These are phyloP conservation scores for Hypomyces rosellus DNA, from an alignment of 2,329 filamentous ascomycete genomes.

Conservation along the genomic window DNA sequence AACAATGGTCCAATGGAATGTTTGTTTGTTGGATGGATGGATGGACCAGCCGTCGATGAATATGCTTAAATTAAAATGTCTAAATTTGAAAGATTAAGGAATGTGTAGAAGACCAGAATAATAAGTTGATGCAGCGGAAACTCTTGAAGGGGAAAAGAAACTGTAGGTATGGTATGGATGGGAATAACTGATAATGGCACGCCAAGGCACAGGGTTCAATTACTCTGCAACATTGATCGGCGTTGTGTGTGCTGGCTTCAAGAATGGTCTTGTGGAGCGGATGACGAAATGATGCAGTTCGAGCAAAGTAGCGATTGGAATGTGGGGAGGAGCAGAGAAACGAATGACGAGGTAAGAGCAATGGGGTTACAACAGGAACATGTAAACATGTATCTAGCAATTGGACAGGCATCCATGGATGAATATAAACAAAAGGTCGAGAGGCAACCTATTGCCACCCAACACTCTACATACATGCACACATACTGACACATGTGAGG, in stretches of 20 bases:
- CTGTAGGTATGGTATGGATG: too few species aligned
- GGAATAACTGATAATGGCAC: too few species aligned
- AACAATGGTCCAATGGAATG: neutral
- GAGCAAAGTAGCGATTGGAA: neutral
- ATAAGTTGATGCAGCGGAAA: neutral
- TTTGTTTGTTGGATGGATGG: too few species aligned
- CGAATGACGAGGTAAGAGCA: neutral
- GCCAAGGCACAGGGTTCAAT: neutral
- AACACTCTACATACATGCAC: neutral
- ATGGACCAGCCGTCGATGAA: too few species aligned
- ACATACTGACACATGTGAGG: too few species aligned
- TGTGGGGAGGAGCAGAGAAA: neutral
- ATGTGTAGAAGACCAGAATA: too few species aligned
- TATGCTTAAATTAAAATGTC: neutral
- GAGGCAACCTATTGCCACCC: neutral
- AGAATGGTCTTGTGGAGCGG: slow-evolving; percentile 10
- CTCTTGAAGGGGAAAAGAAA: neutral
- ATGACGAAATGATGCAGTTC: slow-evolving; percentile 13
- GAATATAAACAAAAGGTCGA: too few species aligned
- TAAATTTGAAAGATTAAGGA: too few species aligned
- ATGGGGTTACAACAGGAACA: neutral
- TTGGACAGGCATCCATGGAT: too few species aligned
- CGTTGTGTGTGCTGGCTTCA: slow-evolving; percentile 11
- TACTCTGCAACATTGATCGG: slow-evolving; percentile 3
- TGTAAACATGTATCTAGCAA: too few species aligned